phyloP scores from a whole-genome alignment of 208 protist species.

The Wallacemonas sp. region DNA sequence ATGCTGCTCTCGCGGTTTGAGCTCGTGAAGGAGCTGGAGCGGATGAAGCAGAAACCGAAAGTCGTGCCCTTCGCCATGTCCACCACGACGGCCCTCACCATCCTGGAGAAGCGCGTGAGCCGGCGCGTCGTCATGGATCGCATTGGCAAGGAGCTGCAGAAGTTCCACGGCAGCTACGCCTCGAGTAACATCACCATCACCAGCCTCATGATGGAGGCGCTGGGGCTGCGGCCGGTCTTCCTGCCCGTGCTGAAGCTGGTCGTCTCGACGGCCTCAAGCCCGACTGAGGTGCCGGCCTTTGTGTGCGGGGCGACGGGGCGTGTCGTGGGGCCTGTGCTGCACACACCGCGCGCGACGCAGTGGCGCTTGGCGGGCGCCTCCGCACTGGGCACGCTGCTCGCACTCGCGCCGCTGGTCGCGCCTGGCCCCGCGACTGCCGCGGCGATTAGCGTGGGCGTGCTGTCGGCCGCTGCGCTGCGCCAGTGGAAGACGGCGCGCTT shows the following conservation, averaged over 20 bases:
- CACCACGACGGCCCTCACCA: conserved; percentile 76
- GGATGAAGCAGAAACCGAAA: conserved; percentile 51
- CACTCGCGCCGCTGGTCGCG: conserved; percentile 44
- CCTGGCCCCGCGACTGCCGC: conserved; percentile 69
- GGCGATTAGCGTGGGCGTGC: conserved; percentile 48
- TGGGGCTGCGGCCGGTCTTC: conserved; percentile 79
- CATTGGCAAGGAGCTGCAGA: conserved; percentile 78
- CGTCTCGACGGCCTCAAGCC: conserved; percentile 60
- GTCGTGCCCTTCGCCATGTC: conserved; percentile 89
- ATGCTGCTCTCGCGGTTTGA: conserved; percentile 91
- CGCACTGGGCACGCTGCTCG: conserved; percentile 39
- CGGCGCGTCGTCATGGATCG: conserved; percentile 60
- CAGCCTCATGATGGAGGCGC: conserved; percentile 60
- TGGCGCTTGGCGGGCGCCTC: conserved; percentile 31
- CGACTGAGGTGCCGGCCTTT: conserved; percentile 54
- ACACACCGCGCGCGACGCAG: conserved; percentile 35
- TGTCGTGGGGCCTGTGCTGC: conserved; percentile 76
- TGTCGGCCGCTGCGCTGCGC: conserved; percentile 33
- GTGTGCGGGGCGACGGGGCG: conserved; percentile 89
- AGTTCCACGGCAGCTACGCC: conserved; percentile 87
- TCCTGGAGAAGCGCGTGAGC: conserved; percentile 73
- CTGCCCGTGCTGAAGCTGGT: conserved; percentile 75
- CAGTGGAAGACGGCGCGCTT: conserved; percentile 36
- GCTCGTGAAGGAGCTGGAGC: conserved; percentile 74
- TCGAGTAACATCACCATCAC: conserved; percentile 73